These are phyloP conservation scores for Citrus sinensis DNA, from an alignment of 345 rosid species.

Conservation along the genomic window DNA sequence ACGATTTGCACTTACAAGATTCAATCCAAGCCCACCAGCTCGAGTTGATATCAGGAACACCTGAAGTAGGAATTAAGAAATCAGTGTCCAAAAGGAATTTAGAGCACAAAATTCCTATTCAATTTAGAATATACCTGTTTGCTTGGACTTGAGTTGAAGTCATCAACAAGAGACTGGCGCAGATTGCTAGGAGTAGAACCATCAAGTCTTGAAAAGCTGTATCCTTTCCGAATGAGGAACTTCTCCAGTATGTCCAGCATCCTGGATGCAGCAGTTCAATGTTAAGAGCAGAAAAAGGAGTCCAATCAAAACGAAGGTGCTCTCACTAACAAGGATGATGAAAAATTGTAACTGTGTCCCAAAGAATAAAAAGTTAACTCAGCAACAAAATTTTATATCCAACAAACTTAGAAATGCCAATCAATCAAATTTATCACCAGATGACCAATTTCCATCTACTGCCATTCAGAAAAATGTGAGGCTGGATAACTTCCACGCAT, in stretches of 20 bases:
- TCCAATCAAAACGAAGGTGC: neutral
- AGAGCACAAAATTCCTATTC: neutral
- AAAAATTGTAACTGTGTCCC: neutral
- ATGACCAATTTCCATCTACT: neutral
- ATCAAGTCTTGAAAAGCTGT: constrained; percentile 85
- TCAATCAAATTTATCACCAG: neutral
- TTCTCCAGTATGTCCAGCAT: constrained; percentile 94
- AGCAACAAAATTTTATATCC: neutral
- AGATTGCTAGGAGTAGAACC: constrained; percentile 86
- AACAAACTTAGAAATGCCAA: neutral
- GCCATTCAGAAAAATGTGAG: neutral
- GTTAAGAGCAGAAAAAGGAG: constrained; percentile 15
- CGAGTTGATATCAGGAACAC: constrained; percentile 97
- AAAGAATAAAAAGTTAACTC: neutral
- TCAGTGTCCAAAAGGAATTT: neutral
- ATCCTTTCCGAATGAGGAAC: constrained; percentile 83
- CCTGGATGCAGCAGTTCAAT: constrained; percentile 37
- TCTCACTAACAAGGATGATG: neutral
- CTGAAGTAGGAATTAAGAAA: constrained; percentile 34
- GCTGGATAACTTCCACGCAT: neutral
- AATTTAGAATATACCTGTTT: constrained; percentile 51
- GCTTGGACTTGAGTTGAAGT: constrained; percentile 90
- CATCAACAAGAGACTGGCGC: constrained; percentile 82
- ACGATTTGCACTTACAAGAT: constrained; percentile 94
- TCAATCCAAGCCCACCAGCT: constrained; percentile 98